These are phyloP conservation scores for Termitomyces eurrhizus DNA, from an alignment of 768 basidiomycete genomes.

Conservation along the genomic window DNA sequence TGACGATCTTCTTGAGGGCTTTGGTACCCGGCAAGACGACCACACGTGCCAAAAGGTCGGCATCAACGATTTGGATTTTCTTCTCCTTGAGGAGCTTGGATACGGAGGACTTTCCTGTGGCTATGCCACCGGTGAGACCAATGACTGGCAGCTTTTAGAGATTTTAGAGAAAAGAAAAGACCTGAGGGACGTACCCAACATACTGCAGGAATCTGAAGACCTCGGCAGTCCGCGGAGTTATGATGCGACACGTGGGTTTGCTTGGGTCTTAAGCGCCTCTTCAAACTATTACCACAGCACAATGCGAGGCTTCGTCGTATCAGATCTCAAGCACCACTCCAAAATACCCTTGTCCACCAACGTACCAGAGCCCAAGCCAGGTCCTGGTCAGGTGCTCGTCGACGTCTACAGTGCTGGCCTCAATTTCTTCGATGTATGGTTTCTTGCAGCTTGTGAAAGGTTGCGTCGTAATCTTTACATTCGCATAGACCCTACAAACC, in stretches of 20 bases:
- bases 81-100: conserved; percentile 66
- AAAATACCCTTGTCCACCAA: conserved; percentile 50
- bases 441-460: background rate
- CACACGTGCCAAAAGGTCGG: conserved; percentile 82
- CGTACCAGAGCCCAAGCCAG: conserved; percentile 54
- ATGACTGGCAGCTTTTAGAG: conserved; percentile 53
- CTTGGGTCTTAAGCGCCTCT: background rate
- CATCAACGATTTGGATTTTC: conserved; percentile 83
- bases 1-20: conserved; percentile 62
- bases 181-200: conserved; percentile 9
- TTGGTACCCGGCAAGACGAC: conserved; percentile 83
- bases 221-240: background rate
- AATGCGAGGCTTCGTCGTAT: conserved; percentile 81
- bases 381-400: conserved; percentile 57
- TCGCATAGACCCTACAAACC: conserved; percentile 67
- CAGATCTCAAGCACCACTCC: conserved; percentile 65
- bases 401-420: conserved; percentile 74
- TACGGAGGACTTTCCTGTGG: conserved; percentile 95
- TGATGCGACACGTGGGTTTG: background rate
- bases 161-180: background rate
- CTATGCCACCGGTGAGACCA: conserved; percentile 94
- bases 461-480: conserved; percentile 5
- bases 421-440: conserved; percentile 70
- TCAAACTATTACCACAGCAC: background rate
- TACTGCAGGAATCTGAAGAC: background rate